Evolutionary conservation across 2,329 filamentous ascomycete genomes (phyloP).

Genomic region (Fusarium musae): DNA sequence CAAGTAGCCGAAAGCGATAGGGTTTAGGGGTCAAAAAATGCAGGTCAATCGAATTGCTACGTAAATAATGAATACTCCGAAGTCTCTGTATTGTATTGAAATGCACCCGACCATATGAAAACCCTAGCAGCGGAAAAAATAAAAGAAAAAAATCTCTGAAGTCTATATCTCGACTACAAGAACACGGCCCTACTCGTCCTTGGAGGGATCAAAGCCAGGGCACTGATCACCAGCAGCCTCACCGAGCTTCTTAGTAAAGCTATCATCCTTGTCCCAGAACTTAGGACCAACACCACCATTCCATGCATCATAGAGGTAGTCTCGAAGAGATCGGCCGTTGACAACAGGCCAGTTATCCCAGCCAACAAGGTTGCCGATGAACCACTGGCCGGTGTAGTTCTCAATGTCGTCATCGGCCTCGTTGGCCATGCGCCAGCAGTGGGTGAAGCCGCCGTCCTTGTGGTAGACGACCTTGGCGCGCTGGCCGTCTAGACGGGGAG

Average conservation of each 20-base stretch:
- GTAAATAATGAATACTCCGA: no score
- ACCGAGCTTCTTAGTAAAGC: conserved; percentile 14
- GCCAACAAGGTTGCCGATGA: conserved; percentile 41
- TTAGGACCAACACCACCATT: conserved; percentile 13
- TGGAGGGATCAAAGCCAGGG: conserved; percentile 17
- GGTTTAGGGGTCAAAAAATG: no score
- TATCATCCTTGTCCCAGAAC: conserved; percentile 15
- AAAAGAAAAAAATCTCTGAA: no score
- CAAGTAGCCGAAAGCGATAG: no score
- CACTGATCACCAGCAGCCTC: conserved; percentile 19
- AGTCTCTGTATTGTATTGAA: no score
- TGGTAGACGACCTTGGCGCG: conserved; percentile 54
- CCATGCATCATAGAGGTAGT: conserved; percentile 19
- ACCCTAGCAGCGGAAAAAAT: no score
- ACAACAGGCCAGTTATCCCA: conserved; percentile 41
- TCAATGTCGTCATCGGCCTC: conserved; percentile 43
- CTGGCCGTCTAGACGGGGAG: conserved; percentile 16
- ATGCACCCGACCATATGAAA: no score
- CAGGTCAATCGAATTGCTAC: no score
- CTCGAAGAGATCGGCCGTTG: conserved; percentile 10
- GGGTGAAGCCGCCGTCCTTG: conserved; percentile 50
- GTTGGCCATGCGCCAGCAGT: conserved; percentile 50
- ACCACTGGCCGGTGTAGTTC: conserved; percentile 51
- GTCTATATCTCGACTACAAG: no score
- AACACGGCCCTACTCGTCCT: background rate